phyloP scores from a whole-genome alignment of 2,329 filamentous ascomycete genomes.

The Akanthomyces dipterigenus region DNA sequence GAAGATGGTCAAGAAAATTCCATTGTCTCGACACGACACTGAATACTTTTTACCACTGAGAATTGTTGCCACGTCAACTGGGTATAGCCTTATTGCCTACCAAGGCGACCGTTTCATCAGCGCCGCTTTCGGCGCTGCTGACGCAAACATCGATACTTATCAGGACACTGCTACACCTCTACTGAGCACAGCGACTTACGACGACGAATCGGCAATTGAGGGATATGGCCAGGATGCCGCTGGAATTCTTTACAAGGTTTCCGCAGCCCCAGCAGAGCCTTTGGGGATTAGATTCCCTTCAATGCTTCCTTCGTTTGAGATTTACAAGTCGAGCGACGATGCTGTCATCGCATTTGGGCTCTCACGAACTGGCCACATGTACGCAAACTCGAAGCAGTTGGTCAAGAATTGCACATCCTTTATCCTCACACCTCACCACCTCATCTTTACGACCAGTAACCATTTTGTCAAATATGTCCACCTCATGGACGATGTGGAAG shows the following conservation, averaged over 20 bases:
- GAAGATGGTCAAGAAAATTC: slow-evolving; percentile 31
- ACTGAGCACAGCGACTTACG: slow-evolving; percentile 25
- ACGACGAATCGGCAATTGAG: slow-evolving; percentile 23
- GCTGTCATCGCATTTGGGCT: slow-evolving; percentile 52
- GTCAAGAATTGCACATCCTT: slow-evolving; percentile 92
- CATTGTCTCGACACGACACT: slow-evolving; percentile 27
- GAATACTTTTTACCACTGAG: slow-evolving; percentile 25
- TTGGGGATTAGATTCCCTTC: slow-evolving; percentile 34
- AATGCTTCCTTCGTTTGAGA: slow-evolving; percentile 48
- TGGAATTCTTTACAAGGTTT: slow-evolving; percentile 38
- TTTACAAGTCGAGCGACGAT: slow-evolving; percentile 35
- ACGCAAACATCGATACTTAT: slow-evolving; percentile 15
- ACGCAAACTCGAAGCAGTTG: slow-evolving; percentile 66
- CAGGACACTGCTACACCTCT: slow-evolving; percentile 8
- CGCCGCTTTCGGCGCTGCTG: slow-evolving; percentile 15
- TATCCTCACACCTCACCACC: slow-evolving; percentile 68
- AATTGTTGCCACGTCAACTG: slow-evolving; percentile 23
- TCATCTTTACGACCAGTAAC: slow-evolving; percentile 87
- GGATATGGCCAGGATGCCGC: slow-evolving; percentile 39
- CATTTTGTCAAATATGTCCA: slow-evolving; percentile 95
- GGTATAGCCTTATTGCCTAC: slow-evolving; percentile 27
- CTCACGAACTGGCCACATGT: slow-evolving; percentile 69
- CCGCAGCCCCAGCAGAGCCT: slow-evolving; percentile 24
- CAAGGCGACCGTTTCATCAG: slow-evolving; percentile 22
- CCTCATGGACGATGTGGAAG: slow-evolving; percentile 58